A percentile compares a stretch with the other conserved stretches of the same genome.
These are phyloP conservation scores for Aspergillus nanangensis DNA, from an alignment of 495 filamentous ascomycete species.

Conservation along the genomic window DNA sequence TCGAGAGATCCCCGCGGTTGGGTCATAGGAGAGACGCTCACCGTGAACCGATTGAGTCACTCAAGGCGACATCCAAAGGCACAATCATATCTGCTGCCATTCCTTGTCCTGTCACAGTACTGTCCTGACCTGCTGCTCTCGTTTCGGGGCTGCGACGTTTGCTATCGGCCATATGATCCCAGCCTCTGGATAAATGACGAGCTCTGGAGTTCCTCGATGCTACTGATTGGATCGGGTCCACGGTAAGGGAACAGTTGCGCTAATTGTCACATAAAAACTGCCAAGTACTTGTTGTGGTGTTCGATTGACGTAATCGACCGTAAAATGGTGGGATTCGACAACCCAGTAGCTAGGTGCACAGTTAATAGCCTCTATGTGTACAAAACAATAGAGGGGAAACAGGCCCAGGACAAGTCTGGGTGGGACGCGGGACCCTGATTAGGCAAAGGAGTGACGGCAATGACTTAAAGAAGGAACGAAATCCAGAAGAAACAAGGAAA, in stretches of 20 bases:
- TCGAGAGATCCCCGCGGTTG: too few relatives aligned
- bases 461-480: slow-evolving; percentile 1
- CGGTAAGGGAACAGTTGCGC: not conserved
- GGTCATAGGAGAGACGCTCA: slow-evolving; percentile 19
- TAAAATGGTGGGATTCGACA: too few relatives aligned
- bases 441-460: slow-evolving; percentile 20
- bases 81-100: slow-evolving; percentile 40
- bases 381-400: too few relatives aligned
- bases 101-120: slow-evolving; percentile 23
- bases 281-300: too few relatives aligned
- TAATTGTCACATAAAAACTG: too few relatives aligned
- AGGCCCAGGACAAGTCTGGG: too few relatives aligned
- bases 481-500: slow-evolving; percentile 1
- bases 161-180: slow-evolving; percentile 36
- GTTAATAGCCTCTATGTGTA: too few relatives aligned
- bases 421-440: slow-evolving; percentile 19
- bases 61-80: slow-evolving; percentile 44
- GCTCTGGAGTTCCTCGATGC: not conserved
- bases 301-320: too few relatives aligned
- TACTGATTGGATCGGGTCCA: not conserved
- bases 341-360: too few relatives aligned
- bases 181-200: not conserved
- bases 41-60: slow-evolving; percentile 49
- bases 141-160: slow-evolving; percentile 43
- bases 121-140: slow-evolving; percentile 30